phyloP scores from a whole-genome alignment of 371 early-diverging fungal genomes.

The Lichtheimia corymbifera region DNA sequence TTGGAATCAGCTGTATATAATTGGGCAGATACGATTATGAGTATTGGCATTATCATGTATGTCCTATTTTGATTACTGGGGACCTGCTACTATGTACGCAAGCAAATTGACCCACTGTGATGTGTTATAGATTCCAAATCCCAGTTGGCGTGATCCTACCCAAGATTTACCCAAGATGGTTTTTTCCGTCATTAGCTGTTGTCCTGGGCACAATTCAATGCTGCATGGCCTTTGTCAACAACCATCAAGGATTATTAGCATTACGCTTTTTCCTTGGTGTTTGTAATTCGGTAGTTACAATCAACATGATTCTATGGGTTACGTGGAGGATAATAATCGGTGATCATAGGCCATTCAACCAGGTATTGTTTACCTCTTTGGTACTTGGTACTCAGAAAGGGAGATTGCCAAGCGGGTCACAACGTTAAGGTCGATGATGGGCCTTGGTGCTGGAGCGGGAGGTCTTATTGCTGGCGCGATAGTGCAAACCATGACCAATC shows the following conservation, averaged over 20 bases:
- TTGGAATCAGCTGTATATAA: conserved; percentile 54
- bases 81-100: not conserved
- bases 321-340: too few species aligned
- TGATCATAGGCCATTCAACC: conserved; percentile 63
- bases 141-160: conserved; percentile 54
- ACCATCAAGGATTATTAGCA: conserved; percentile 48
- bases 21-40: conserved; percentile 68
- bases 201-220: conserved; percentile 65
- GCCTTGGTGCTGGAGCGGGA: conserved; percentile 22
- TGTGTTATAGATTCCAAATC: conserved; percentile 26
- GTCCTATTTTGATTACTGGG: conserved; percentile 13
- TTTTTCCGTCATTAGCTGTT: conserved; percentile 60
- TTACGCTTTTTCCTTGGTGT: conserved; percentile 68
- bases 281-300: conserved; percentile 27
- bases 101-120: not conserved
- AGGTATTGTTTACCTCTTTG: conserved; percentile 70
- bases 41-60: conserved; percentile 72
- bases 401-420: conserved; percentile 75
- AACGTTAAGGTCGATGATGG: conserved; percentile 61
- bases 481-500: conserved; percentile 34
- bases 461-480: conserved; percentile 45
- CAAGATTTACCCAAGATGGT: conserved; percentile 49
- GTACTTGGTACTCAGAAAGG: conserved; percentile 73
- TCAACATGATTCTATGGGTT: not conserved
- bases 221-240: conserved; percentile 53